Evolutionary conservation across 2,329 filamentous ascomycete genomes (phyloP).

Genomic region (Arthrobotrys sinensis): DNA sequence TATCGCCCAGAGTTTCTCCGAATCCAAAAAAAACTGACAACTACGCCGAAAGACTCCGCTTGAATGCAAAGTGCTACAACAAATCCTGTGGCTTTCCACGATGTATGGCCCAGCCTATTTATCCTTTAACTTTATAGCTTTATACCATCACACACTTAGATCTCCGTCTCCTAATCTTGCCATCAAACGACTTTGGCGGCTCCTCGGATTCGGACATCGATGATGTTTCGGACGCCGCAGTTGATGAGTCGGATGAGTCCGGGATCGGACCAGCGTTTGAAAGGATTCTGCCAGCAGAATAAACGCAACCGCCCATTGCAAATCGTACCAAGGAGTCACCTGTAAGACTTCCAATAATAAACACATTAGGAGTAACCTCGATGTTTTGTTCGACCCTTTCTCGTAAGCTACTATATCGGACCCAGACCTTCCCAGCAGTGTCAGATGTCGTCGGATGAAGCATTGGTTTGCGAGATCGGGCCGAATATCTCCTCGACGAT

Average conservation of each 20-base stretch:
- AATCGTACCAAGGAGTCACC: conserved; percentile 76
- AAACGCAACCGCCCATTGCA: conserved; percentile 74
- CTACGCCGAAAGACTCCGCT: conserved; percentile 26
- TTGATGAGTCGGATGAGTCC: conserved; percentile 41
- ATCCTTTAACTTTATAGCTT: background rate
- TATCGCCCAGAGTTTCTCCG: conserved; percentile 2
- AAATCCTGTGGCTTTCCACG: background rate
- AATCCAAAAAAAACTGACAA: conserved; percentile 7
- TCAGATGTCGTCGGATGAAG: conserved; percentile 51
- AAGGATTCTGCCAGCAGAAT: conserved; percentile 72
- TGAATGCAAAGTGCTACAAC: conserved; percentile 24
- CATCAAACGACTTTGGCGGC: background rate
- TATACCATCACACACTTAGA: conserved; percentile 48
- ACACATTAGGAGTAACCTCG: conserved; percentile 72
- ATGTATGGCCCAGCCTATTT: background rate
- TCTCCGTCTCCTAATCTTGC: conserved; percentile 14
- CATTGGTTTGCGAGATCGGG: conserved; percentile 26
- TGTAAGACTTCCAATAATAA: conserved; percentile 74
- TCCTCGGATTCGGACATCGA: conserved; percentile 49
- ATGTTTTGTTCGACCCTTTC: conserved; percentile 71
- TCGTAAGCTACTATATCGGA: conserved; percentile 73
- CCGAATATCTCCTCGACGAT: conserved; percentile 29
- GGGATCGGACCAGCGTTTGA: conserved; percentile 25
- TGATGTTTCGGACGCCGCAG: conserved; percentile 35
- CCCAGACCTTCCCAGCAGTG: conserved; percentile 65